Evolutionary conservation across 257 asterid species (phyloP).

Genomic region (Plantago elongata): DNA sequence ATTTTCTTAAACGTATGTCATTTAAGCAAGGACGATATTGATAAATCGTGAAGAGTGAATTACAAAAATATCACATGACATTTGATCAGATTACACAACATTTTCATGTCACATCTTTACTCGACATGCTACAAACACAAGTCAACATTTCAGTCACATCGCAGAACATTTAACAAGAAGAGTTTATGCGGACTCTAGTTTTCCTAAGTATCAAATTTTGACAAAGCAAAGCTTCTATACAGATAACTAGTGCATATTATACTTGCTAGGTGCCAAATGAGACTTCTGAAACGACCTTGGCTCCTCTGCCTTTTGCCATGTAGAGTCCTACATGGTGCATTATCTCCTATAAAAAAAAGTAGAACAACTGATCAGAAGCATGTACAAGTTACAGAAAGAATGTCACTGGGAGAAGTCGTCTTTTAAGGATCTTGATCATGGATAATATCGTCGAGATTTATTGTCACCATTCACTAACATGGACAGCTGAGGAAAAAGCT

Average conservation of each 20-base stretch:
- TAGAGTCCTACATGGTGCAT: conserved; percentile 89
- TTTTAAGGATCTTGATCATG: too few relatives aligned
- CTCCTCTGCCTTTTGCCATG: conserved; percentile 87
- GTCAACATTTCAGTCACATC: conserved; percentile 4
- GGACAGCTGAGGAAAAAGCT: too few relatives aligned
- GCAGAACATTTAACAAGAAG: background rate
- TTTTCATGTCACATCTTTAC: background rate
- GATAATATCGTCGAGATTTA: too few relatives aligned
- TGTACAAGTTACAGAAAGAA: background rate
- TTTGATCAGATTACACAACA: background rate
- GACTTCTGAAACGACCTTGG: conserved; percentile 66
- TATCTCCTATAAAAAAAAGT: conserved; percentile 39
- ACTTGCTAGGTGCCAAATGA: conserved; percentile 28
- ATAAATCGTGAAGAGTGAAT: too few relatives aligned
- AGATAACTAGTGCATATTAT: conserved; percentile 6
- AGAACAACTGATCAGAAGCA: conserved; percentile 15
- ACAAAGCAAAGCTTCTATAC: background rate
- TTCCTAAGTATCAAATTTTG: background rate
- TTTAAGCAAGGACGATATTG: too few relatives aligned
- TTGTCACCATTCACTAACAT: too few relatives aligned
- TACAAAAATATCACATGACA: background rate
- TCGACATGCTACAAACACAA: conserved; percentile 12
- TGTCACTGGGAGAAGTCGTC: too few relatives aligned
- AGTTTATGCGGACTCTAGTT: background rate
- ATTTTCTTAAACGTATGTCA: too few relatives aligned